Conservation (phyloP, 2,329 filamentous ascomycete genomes). For the Fusarium sterilihyphosum region DNA sequence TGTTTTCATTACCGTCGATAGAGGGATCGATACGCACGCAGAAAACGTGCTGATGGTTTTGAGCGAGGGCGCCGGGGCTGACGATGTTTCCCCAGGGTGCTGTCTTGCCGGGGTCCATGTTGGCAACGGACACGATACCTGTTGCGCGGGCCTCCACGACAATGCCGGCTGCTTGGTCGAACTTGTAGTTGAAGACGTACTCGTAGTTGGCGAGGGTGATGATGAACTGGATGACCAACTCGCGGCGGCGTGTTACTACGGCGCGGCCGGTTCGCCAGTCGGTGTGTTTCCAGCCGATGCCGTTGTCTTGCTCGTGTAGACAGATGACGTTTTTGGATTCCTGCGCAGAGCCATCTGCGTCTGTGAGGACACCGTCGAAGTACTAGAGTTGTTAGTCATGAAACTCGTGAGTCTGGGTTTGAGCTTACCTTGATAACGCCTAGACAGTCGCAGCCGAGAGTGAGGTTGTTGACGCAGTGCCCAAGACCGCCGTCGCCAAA, state of each 20-base stretch:
- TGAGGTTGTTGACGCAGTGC: conserved; percentile 72
- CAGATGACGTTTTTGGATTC: conserved; percentile 67
- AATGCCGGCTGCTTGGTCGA: conserved; percentile 71
- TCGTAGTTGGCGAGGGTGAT: conserved; percentile 78
- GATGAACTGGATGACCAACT: conserved; percentile 75
- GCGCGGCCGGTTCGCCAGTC: conserved; percentile 73
- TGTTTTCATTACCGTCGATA: conserved; percentile 69
- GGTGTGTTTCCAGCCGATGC: conserved; percentile 77
- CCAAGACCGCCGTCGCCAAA: conserved; percentile 74
- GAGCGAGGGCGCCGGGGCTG: conserved; percentile 70
- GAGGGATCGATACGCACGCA: conserved; percentile 71
- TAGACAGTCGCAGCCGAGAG: conserved; percentile 74
- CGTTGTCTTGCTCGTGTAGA: conserved; percentile 76
- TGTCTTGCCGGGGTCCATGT: conserved; percentile 65
- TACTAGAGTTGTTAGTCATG: conserved; percentile 37
- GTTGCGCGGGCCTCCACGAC: conserved; percentile 72
- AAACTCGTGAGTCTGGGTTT: accelerated
- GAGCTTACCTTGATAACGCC: conserved; percentile 62
- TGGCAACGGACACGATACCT: conserved; percentile 70
- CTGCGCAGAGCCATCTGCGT: conserved; percentile 50
- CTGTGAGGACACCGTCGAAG: conserved; percentile 49
- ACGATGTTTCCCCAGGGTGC: conserved; percentile 70
- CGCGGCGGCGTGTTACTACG: conserved; percentile 67
- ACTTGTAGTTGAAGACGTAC: conserved; percentile 63
- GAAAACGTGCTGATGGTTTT: conserved; percentile 78